Evolutionary conservation across 495 filamentous ascomycete genomes (phyloP).

Genomic region (Penicillium soppii): DNA sequence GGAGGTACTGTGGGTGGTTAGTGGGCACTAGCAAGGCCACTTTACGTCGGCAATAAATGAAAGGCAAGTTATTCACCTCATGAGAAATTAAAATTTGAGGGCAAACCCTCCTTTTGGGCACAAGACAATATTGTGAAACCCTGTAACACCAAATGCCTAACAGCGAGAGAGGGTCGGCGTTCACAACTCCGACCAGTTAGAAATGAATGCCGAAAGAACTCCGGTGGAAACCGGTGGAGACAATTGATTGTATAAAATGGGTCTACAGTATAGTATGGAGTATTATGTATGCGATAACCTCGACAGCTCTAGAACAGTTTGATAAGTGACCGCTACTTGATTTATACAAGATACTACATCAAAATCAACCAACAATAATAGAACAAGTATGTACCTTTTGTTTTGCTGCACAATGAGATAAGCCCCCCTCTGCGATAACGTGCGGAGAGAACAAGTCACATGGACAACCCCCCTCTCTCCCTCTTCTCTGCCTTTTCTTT

Average conservation of each 20-base stretch:
- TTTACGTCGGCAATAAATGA: background rate
- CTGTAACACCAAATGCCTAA: background rate
- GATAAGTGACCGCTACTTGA: conserved; percentile 12
- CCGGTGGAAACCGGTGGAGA: conserved; percentile 13
- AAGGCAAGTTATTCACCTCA: background rate
- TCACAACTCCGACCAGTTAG: conserved; percentile 7
- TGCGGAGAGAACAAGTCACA: conserved; percentile 26
- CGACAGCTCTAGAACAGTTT: background rate
- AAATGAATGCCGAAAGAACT: conserved; percentile 18
- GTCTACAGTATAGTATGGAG: background rate
- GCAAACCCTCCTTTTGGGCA: too few relatives aligned
- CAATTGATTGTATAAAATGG: background rate
- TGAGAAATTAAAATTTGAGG: background rate
- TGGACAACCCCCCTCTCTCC: conserved; percentile 5
- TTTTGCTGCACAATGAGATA: conserved; percentile 16
- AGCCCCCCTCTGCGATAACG: conserved; percentile 26
- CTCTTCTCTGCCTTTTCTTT: conserved; percentile 3
- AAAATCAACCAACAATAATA: conserved; percentile 1
- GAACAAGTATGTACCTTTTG: background rate
- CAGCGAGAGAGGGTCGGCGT: conserved; percentile 9
- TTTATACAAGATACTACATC: background rate
- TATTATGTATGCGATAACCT: background rate
- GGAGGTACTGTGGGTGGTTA: conserved; percentile 11
- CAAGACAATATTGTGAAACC: background rate
- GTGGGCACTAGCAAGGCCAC: too few relatives aligned